Conservation (phyloP, 1,139 yeast species). For the Debaryomyces psychrophilus region DNA sequence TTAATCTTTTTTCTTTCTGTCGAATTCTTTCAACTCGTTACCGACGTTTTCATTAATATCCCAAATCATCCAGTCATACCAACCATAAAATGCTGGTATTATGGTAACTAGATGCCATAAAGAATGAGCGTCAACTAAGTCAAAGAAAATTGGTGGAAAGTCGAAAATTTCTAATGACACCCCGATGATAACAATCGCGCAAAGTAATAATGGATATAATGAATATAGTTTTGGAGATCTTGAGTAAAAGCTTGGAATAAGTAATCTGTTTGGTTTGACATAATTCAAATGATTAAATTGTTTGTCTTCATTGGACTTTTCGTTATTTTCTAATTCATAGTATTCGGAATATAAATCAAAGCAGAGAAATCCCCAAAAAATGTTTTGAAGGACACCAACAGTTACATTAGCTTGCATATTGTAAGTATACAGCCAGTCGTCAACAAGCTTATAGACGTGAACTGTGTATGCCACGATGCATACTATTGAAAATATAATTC, state of each 20-base stretch:
- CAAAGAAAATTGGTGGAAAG: slow-evolving; percentile 68
- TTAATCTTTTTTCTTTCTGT: slow-evolving; percentile 16
- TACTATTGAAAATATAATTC: slow-evolving; percentile 37
- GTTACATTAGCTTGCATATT: slow-evolving; percentile 89
- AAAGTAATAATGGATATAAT: slow-evolving; percentile 44
- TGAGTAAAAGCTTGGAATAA: slow-evolving; percentile 39
- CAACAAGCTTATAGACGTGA: slow-evolving; percentile 69
- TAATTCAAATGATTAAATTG: slow-evolving; percentile 32
- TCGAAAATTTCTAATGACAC: slow-evolving; percentile 90
- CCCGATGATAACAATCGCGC: slow-evolving; percentile 64
- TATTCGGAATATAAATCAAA: slow-evolving; percentile 38
- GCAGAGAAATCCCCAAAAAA: slow-evolving; percentile 37
- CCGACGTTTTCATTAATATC: slow-evolving; percentile 42
- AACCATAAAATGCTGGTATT: slow-evolving; percentile 54
- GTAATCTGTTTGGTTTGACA: slow-evolving; percentile 23
- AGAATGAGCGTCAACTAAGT: slow-evolving; percentile 87
- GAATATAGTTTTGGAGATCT: slow-evolving; percentile 45
- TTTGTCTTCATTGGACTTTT: slow-evolving; percentile 8
- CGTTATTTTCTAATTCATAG: slow-evolving; percentile 24
- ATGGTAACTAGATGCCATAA: slow-evolving; percentile 87
- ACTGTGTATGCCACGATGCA: slow-evolving; percentile 56
- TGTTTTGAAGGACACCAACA: slow-evolving; percentile 76
- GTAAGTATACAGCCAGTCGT: slow-evolving; percentile 88
- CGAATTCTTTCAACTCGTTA: slow-evolving; percentile 17
- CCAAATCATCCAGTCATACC: slow-evolving; percentile 55